Base-by-base conservation (phyloP, 345 rosid genomes). In the Schrenkiella parvula region DNA sequence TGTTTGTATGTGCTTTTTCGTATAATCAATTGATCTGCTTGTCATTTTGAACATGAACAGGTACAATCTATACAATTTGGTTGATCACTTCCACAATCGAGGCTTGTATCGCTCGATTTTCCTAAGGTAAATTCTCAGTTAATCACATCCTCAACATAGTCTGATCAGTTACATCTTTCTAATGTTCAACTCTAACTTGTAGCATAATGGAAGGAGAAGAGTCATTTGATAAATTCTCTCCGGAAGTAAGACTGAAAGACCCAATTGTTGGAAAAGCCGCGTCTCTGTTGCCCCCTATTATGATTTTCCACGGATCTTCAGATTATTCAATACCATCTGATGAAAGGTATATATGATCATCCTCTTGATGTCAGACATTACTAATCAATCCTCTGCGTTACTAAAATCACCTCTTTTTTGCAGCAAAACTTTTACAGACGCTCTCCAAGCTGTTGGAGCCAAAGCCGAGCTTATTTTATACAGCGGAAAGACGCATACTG, bases 121-220 rank as follows among this genome's bases (percentile, higher is more conserved):
- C 78, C 57, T 89, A 56, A 87, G 97, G 97, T 95, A 70, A 3
- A n/a, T 9, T 34, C 14, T 64, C 13, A 15, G 51, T 38, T 44
- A 44, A 1, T 22, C 32, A 56, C 21, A 28, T 76, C 21, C 31
- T 10, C 9, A 35, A 47, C 6, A 4, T 10, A 31, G 50, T 26
- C 34, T 76, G 46, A 28, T 70, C 4, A 26, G 47, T 39, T 29
- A 46, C 6, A 54, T 53, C 2, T 46, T 50, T 54, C 7, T 21
- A 34, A 28, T 13, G 29, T 38, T 32, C 37, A 57, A 29, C 54
- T 57, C 8, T 63, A 75, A 60, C 41, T 42, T 72, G 54, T 84
- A 91, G 97, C 87, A 88, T 95, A 80, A 95, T 95, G 99, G 99
- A 91, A 81, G 99, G 99, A 58, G 93, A 89, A 83, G 82, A 89